Conservation (phyloP, 257 asterid species). For the Forsythia viridissima region DNA sequence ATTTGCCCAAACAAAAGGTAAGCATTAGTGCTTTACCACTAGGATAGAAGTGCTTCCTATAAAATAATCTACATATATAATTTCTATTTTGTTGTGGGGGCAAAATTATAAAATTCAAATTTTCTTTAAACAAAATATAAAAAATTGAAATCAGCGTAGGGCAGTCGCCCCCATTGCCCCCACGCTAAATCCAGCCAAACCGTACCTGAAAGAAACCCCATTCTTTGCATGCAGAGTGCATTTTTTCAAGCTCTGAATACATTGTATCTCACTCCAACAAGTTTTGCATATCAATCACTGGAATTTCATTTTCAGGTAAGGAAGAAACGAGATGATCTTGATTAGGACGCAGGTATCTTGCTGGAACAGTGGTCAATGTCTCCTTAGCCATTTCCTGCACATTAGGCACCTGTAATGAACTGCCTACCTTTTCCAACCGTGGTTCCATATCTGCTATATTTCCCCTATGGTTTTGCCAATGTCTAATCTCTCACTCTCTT, state of each 20-base stretch:
- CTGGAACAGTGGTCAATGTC: conserved; percentile 34
- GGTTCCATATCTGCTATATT: conserved; percentile 22
- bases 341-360: conserved; percentile 44
- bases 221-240: conserved; percentile 49
- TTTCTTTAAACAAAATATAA: too few species aligned
- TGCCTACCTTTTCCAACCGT: conserved; percentile 20
- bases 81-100: too few species aligned
- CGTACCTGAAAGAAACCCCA: conserved; percentile 73
- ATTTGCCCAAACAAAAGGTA: too few species aligned
- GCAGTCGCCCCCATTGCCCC: too few species aligned
- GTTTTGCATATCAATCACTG: conserved; percentile 43
- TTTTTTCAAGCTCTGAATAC: conserved; percentile 42
- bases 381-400: conserved; percentile 60
- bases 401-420: conserved; percentile 49
- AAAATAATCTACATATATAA: too few species aligned
- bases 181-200: too few species aligned
- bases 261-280: neutral
- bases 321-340: conserved; percentile 28
- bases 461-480: neutral
- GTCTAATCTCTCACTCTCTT: neutral
- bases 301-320: conserved; percentile 41
- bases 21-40: too few species aligned
- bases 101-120: too few species aligned
- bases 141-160: too few species aligned
- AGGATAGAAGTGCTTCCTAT: too few species aligned